phyloP scores from a whole-genome alignment of 192 early-diverging fungal genomes.

The Coemansia asiatica region DNA sequence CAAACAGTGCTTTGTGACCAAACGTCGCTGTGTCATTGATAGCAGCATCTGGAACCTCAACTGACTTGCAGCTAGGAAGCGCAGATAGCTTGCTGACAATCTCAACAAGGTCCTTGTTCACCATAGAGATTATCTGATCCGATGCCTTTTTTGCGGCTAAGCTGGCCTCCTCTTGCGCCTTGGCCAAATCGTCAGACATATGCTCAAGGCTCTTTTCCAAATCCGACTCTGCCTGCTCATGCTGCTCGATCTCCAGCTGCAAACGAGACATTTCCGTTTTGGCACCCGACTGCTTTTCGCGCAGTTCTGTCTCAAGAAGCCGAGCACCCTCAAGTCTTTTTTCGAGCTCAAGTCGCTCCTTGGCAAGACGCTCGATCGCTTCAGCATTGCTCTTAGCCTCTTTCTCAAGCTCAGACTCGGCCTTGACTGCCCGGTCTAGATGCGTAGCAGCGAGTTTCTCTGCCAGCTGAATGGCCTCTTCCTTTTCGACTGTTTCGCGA shows the following conservation, averaged over 20 bases:
- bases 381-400: background rate
- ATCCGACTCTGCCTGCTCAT: slow-evolving; percentile 7
- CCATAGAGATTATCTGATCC: background rate
- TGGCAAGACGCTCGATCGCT: slow-evolving; percentile 3
- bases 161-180: background rate
- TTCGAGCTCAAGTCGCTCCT: slow-evolving; percentile 11
- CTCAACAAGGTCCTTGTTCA: slow-evolving; percentile 6
- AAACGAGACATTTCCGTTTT: slow-evolving; percentile 7
- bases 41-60: background rate
- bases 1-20: slow-evolving; percentile 5
- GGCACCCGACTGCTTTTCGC: background rate
- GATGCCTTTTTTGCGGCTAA: background rate
- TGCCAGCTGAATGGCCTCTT: slow-evolving; percentile 23
- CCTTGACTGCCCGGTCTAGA: slow-evolving; percentile 5
- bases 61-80: slow-evolving; percentile 17
- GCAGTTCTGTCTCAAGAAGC: slow-evolving; percentile 2
- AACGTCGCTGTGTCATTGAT: background rate
- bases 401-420: slow-evolving; percentile 18
- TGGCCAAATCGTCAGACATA: background rate
- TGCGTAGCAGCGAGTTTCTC: slow-evolving; percentile 14
- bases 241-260: slow-evolving; percentile 11
- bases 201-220: slow-evolving; percentile 20
- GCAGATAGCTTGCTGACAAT: slow-evolving; percentile 10
- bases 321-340: slow-evolving; percentile 7
- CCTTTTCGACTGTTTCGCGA: slow-evolving; percentile 34